Base-by-base conservation (phyloP, 257 asterid genomes). In the Gentiana macrophylla region DNA sequence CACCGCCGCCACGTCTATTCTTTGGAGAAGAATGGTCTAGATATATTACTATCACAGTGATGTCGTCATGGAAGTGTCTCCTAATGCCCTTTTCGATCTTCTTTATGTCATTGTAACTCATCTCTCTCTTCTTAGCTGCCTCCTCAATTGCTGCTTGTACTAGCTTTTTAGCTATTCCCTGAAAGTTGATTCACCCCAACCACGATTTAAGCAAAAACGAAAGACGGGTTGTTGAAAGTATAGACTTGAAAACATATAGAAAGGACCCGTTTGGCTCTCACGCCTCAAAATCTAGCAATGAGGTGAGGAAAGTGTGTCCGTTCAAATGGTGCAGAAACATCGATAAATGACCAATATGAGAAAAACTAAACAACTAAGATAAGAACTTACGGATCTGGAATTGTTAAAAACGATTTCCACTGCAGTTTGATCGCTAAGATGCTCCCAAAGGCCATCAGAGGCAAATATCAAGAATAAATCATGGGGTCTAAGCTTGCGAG, bases 371-470 rank as follows among this genome's bases (percentile, higher is more conserved):
- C 44, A 43, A 11, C 4, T 50, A 49, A 4, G 15, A 41, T 10
- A 37, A 44, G 37, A 8, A 67, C 98, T 83, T 76, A 92, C 98
- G 43, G 85, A 78, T 83, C 95, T 81, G 15, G 98, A 90, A 73
- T 76, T 50, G 61, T 74, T 83, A 2, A 78, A 74, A 32, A 92
- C 98, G 49, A 92, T 81, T 38, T 83, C 86, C 65, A 92, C 95
- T 3, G 90, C 98, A 57, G 62, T 83, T 50, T 92, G 86, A 49
- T 92, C 97, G 37, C 81, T 83, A 64, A 92, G 75, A 11, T 87
- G 89, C 56, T 92, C 98, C 98, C 97, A 92, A 44, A 92, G 93
- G 64, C 98, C 98, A 80, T 92, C 98, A 32, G 98, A 88, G 32
- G 98, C 98, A 60, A 92, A 92, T 49, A 92, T 92, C 45, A 92